Evolutionary conservation across 1,284 basidiomycete species (phyloP).

Genomic region (Pyrrhoderma noxium): DNA sequence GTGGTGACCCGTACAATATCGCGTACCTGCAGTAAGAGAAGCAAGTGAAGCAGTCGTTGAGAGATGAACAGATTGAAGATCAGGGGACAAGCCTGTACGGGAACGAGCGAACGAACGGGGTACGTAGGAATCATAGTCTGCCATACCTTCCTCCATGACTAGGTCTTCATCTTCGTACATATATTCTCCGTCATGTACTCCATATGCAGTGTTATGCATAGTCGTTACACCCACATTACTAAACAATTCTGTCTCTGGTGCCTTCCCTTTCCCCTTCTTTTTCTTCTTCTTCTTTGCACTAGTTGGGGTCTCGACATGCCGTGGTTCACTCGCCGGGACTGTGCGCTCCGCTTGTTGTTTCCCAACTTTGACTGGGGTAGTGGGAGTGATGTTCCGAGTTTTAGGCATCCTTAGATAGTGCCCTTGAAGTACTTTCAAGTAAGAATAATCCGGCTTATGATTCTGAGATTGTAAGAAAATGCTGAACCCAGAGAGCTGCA

Average conservation of each 20-base stretch:
- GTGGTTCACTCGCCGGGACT: too few relatives aligned
- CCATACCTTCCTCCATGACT: conserved; percentile 28
- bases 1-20: conserved; percentile 25
- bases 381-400: too few relatives aligned
- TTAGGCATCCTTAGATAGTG: too few relatives aligned
- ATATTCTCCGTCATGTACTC: not conserved
- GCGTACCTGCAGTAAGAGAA: conserved; percentile 31
- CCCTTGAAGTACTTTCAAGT: too few relatives aligned
- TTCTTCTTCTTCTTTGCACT: conserved; percentile 39
- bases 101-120: conserved; percentile 23
- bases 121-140: conserved; percentile 23
- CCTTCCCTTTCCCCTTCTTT: conserved; percentile 37
- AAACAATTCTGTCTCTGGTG: conserved; percentile 14
- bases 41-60: conserved; percentile 41
- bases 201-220: not conserved
- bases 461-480: too few relatives aligned
- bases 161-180: conserved; percentile 18
- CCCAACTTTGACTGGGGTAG: too few relatives aligned
- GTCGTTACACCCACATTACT: conserved; percentile 14
- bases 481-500: too few relatives aligned
- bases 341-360: too few relatives aligned
- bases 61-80: conserved; percentile 42
- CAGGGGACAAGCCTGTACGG: conserved; percentile 35
- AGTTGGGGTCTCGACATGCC: too few relatives aligned
- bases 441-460: too few relatives aligned